Conservation (phyloP, 495 filamentous ascomycete species). For the Penicillium tannophilum region DNA sequence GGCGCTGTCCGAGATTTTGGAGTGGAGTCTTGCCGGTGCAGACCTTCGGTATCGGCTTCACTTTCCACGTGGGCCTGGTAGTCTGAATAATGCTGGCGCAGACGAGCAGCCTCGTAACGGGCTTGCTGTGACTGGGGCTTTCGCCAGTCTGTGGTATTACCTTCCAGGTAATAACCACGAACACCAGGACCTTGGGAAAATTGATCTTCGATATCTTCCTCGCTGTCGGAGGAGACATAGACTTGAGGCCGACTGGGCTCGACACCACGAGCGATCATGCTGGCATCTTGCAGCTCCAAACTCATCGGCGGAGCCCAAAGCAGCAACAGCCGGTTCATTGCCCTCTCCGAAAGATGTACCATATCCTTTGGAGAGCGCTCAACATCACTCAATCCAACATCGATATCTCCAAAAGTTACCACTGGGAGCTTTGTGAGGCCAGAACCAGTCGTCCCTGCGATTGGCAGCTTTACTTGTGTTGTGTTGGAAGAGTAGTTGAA, state of each 20-base stretch:
- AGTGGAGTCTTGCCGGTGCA: background rate
- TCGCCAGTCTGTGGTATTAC: constrained; percentile 34
- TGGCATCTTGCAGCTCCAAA: constrained; percentile 8
- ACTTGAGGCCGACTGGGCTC: constrained; percentile 15
- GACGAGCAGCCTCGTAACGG: constrained; percentile 26
- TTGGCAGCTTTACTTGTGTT: constrained; percentile 11
- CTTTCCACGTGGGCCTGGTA: constrained; percentile 45
- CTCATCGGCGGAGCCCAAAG: constrained; percentile 35
- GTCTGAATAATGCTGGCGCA: constrained; percentile 32
- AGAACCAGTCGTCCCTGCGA: constrained; percentile 18
- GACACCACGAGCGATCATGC: background rate
- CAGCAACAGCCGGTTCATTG: constrained; percentile 39
- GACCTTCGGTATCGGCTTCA: constrained; percentile 33
- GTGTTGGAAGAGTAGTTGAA: constrained; percentile 12
- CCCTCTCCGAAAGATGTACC: constrained; percentile 37
- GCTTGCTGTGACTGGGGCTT: constrained; percentile 39
- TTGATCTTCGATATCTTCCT: constrained; percentile 30
- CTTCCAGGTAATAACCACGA: constrained; percentile 43
- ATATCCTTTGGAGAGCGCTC: constrained; percentile 44
- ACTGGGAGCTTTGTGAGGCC: constrained; percentile 31
- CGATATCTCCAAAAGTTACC: constrained; percentile 35
- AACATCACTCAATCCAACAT: constrained; percentile 35
- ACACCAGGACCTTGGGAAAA: constrained; percentile 29
- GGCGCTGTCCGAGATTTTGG: constrained; percentile 6
- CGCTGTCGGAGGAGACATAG: constrained; percentile 27